phyloP scores from a whole-genome alignment of 2,329 filamentous ascomycete genomes.

The Phialemoniopsis sp. region DNA sequence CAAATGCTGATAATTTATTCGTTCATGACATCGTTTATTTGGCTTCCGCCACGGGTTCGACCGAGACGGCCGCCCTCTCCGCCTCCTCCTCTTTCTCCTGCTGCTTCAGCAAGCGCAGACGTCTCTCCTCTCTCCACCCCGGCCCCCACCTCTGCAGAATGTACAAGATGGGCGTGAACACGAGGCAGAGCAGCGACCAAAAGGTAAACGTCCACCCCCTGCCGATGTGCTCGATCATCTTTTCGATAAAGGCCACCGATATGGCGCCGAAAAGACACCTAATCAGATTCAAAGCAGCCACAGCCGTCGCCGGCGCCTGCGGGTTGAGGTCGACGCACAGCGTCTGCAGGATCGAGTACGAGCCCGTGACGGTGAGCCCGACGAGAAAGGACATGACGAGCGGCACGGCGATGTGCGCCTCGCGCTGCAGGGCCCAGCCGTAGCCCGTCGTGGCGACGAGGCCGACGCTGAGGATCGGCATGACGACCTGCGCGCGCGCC shows the following conservation, averaged over 20 bases:
- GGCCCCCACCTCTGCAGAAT: conserved; percentile 46
- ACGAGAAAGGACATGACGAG: conserved; percentile 53
- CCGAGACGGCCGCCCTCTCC: not conserved
- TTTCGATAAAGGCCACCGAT: conserved; percentile 54
- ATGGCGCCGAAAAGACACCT: conserved; percentile 58
- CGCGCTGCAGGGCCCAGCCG: conserved; percentile 51
- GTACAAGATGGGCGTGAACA: conserved; percentile 43
- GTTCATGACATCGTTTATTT: too few species aligned
- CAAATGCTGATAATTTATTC: too few species aligned
- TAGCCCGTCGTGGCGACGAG: conserved; percentile 49
- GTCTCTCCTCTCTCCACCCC: conserved; percentile 37
- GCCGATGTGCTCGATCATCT: conserved; percentile 53
- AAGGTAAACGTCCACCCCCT: conserved; percentile 61
- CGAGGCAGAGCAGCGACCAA: conserved; percentile 44
- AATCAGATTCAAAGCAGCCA: conserved; percentile 60
- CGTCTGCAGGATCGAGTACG: conserved; percentile 60
- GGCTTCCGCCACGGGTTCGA: too few species aligned
- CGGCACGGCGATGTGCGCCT: conserved; percentile 48
- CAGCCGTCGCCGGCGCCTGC: conserved; percentile 55
- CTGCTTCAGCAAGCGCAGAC: conserved; percentile 20
- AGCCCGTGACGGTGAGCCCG: conserved; percentile 53
- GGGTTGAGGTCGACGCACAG: conserved; percentile 62
- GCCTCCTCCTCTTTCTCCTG: conserved; percentile 21
- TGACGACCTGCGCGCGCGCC: conserved; percentile 49
- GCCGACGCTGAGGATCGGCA: conserved; percentile 50